These are phyloP conservation scores for Oldenlandia corymbosa DNA, from an alignment of 257 asterid genomes.

Conservation along the genomic window DNA sequence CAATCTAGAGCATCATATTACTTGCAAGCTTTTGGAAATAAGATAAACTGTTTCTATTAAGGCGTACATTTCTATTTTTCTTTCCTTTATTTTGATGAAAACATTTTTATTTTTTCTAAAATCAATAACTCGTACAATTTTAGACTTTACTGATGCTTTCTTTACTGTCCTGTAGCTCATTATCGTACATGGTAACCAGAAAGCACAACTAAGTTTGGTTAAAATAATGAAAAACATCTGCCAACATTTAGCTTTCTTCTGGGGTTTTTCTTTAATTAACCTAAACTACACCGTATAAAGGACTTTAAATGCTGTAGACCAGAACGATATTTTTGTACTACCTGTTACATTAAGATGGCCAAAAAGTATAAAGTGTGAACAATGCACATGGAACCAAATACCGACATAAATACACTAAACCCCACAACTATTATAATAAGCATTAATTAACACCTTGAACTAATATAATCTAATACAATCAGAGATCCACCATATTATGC, in stretches of 20 bases:
- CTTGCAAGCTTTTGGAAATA: neutral
- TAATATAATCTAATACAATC: neutral
- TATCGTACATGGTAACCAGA: slow-evolving; percentile 1
- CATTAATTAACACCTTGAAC: neutral
- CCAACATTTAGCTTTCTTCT: too few species aligned
- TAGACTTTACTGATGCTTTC: neutral
- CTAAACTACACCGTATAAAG: neutral
- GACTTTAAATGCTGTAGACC: neutral
- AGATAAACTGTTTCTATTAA: neutral
- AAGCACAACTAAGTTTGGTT: neutral
- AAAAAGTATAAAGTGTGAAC: neutral
- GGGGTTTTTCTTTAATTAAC: too few species aligned
- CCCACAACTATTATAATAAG: neutral
- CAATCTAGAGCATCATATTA: neutral
- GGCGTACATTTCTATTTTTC: too few species aligned
- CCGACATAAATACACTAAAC: slow-evolving; percentile 6
- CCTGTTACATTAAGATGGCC: slow-evolving; percentile 1
- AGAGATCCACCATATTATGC: neutral
- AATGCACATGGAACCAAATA: slow-evolving; percentile 16
- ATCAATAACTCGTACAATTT: neutral
- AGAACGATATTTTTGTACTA: neutral
- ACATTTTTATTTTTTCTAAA: too few species aligned
- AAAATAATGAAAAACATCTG: neutral
- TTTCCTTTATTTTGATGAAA: too few species aligned
- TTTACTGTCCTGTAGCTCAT: neutral